phyloP scores from a whole-genome alignment of 345 rosid genomes.

The Syzygium grande region DNA sequence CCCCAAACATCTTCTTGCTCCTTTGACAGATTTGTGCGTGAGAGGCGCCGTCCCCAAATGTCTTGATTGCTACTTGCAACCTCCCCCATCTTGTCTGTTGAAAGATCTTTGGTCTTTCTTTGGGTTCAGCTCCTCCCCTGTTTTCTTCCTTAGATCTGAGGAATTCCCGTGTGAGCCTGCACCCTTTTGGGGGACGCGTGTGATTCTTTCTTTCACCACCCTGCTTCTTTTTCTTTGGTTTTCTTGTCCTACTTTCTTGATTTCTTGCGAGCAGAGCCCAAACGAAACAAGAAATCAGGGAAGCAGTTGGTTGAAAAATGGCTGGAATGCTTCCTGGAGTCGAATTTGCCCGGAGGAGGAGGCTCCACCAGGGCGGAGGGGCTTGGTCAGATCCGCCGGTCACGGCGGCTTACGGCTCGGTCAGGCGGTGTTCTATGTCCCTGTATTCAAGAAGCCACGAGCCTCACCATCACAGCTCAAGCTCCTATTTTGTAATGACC shows the following conservation, averaged over 20 bases:
- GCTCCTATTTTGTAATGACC: constrained; percentile 21
- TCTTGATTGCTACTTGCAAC: neutral
- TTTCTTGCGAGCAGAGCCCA: neutral
- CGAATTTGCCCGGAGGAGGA: constrained; percentile 69
- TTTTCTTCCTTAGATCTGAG: neutral
- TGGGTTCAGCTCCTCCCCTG: neutral
- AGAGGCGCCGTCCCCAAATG: neutral
- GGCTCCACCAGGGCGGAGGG: constrained; percentile 42
- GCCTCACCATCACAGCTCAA: constrained; percentile 12
- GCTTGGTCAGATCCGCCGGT: constrained; percentile 22
- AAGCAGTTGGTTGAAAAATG: neutral
- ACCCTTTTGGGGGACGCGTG: neutral
- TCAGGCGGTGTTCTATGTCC: constrained; percentile 53
- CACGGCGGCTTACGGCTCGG: constrained; percentile 13
- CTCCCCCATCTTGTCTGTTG: neutral
- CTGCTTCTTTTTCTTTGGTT: neutral
- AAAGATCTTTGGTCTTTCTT: neutral
- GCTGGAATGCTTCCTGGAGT: constrained; percentile 93
- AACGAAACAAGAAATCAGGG: neutral
- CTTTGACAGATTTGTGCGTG: neutral
- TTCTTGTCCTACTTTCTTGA: neutral
- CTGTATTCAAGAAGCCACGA: constrained; percentile 47
- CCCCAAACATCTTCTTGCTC: neutral
- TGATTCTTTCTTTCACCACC: neutral
- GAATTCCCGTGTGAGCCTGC: neutral